Conservation (phyloP, 148 eudicot species). For the Arctostaphylos glauca region DNA sequence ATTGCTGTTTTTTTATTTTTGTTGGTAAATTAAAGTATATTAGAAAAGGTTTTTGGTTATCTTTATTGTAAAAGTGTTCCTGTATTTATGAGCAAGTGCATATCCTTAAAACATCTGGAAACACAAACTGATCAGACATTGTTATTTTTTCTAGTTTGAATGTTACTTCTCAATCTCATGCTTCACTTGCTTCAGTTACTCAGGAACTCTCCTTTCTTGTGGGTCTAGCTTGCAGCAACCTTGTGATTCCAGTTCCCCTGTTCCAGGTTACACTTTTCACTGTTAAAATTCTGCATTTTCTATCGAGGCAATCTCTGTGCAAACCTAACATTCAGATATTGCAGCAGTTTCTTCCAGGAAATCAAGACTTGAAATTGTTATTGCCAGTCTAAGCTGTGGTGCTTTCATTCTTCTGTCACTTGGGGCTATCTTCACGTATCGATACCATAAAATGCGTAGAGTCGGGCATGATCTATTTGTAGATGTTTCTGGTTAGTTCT, state of each 20-base stretch:
- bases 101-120: background rate
- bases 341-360: constrained; percentile 49
- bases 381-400: constrained; percentile 57
- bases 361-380: constrained; percentile 48
- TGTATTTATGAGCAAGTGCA: background rate
- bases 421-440: constrained; percentile 54
- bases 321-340: constrained; percentile 16
- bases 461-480: constrained; percentile 51
- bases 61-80: background rate
- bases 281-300: background rate
- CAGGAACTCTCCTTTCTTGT: constrained; percentile 75
- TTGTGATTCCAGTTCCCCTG: constrained; percentile 62
- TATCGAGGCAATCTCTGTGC: background rate
- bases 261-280: constrained; percentile 41
- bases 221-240: constrained; percentile 59
- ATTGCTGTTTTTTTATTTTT: background rate
- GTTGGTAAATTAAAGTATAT: background rate
- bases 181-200: constrained; percentile 54
- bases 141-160: background rate
- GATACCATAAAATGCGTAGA: constrained; percentile 36
- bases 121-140: background rate
- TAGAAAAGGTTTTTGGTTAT: background rate
- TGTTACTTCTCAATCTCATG: constrained; percentile 13
- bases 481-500: constrained; percentile 70
- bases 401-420: constrained; percentile 59